These are phyloP conservation scores for Penicillium daleae DNA, from an alignment of 495 filamentous ascomycete genomes.

Conservation along the genomic window DNA sequence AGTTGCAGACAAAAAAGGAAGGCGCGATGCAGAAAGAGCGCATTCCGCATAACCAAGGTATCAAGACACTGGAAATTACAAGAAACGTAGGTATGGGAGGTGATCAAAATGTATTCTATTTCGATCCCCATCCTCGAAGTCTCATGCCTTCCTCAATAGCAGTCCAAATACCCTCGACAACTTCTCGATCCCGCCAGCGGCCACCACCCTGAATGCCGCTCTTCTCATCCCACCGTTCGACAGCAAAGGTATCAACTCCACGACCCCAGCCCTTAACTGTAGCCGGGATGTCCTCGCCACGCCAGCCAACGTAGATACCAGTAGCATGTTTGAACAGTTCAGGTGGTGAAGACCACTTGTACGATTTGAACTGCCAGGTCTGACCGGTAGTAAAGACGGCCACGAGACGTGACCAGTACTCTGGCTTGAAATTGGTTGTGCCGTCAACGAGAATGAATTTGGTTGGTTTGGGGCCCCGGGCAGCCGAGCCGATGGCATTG, in stretches of 20 bases:
- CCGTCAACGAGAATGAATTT: slow-evolving; percentile 92
- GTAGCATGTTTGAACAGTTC: slow-evolving; percentile 88
- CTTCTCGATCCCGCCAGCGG: slow-evolving; percentile 89
- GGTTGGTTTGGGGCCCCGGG: slow-evolving; percentile 67
- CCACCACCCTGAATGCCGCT: slow-evolving; percentile 56
- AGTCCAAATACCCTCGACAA: slow-evolving; percentile 93
- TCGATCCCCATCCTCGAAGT: slow-evolving; percentile 74
- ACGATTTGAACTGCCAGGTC: slow-evolving; percentile 97
- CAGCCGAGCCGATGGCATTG: slow-evolving; percentile 27
- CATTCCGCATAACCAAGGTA: background rate
- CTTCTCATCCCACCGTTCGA: slow-evolving; percentile 79
- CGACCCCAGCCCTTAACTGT: slow-evolving; percentile 82
- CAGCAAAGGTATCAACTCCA: slow-evolving; percentile 69
- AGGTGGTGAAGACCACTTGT: slow-evolving; percentile 89
- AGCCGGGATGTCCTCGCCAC: slow-evolving; percentile 78
- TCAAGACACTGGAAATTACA: background rate
- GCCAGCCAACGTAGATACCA: slow-evolving; percentile 90
- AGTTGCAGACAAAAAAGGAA: background rate
- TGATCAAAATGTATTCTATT: slow-evolving; percentile 17
- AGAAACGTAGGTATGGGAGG: background rate
- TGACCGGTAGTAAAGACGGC: slow-evolving; percentile 98
- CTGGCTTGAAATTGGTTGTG: slow-evolving; percentile 92
- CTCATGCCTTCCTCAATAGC: slow-evolving; percentile 88
- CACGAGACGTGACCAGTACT: slow-evolving; percentile 96
- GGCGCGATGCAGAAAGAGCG: background rate